A percentile compares a stretch with the other conserved stretches of the same genome.
phyloP scores from a whole-genome alignment of 345 rosid species.

The Gossypium thurberi region DNA sequence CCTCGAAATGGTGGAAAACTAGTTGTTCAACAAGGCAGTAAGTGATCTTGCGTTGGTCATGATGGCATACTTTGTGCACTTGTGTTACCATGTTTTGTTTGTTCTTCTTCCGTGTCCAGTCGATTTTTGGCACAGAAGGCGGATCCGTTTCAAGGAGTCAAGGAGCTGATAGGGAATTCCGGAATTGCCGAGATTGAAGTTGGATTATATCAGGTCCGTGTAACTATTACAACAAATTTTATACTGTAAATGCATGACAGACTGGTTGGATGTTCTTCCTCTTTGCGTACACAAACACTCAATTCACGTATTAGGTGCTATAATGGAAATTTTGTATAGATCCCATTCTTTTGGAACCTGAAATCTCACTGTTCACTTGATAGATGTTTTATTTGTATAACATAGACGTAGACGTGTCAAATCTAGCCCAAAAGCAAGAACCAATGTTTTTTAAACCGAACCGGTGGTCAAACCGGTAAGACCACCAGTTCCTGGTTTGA shows the following conservation, averaged over 20 bases:
- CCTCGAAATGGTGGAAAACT: neutral
- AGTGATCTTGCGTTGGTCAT: neutral
- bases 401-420: no score
- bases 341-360: slow-evolving; percentile 23
- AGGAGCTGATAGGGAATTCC: slow-evolving; percentile 43
- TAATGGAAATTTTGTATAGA: slow-evolving; percentile 25
- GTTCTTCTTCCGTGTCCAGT: slow-evolving; percentile 30
- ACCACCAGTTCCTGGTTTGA: no score
- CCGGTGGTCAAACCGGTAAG: no score
- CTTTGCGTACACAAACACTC: slow-evolving; percentile 11
- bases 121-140: slow-evolving; percentile 36
- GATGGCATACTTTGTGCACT: neutral
- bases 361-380: no score
- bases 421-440: no score
- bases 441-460: no score
- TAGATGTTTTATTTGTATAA: no score
- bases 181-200: slow-evolving; percentile 19
- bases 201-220: slow-evolving; percentile 14
- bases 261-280: slow-evolving; percentile 25
- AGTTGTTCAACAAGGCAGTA: neutral
- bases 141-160: slow-evolving; percentile 56
- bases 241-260: slow-evolving; percentile 40
- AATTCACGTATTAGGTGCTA: slow-evolving; percentile 25
- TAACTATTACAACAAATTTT: neutral
- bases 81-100: neutral